Percentiles rank a stretch among this genome's conserved stretches.
phyloP scores from a whole-genome alignment of 306 rosid genomes.

The Cicer cuneatum region DNA sequence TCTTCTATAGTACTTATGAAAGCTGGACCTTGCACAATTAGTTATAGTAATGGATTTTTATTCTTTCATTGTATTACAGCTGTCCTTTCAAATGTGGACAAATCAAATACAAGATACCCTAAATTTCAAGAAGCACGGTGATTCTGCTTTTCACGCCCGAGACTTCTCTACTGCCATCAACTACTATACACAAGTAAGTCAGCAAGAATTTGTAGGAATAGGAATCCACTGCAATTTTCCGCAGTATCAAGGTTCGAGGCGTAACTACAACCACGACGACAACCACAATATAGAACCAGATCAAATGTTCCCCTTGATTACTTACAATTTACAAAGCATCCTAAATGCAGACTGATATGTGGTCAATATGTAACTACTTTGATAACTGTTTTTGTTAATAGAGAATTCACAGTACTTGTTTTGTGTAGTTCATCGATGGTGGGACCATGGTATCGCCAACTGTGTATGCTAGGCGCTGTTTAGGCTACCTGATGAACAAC shows the following conservation, averaged over 20 bases:
- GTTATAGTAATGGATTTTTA: neutral
- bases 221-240: neutral
- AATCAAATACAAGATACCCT: conserved; percentile 94
- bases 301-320: neutral
- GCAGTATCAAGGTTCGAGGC: no score
- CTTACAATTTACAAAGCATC: neutral
- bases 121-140: conserved; percentile 89
- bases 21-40: conserved; percentile 8
- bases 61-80: conserved; percentile 59
- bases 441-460: conserved; percentile 97
- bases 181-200: conserved; percentile 83
- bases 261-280: no score
- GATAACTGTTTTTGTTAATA: neutral
- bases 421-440: conserved; percentile 82
- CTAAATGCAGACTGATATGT: conserved; percentile 8
- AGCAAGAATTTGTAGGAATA: conserved; percentile 30
- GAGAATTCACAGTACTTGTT: conserved; percentile 26
- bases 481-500: conserved; percentile 88
- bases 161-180: conserved; percentile 75
- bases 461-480: conserved; percentile 83
- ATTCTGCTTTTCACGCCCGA: conserved; percentile 81
- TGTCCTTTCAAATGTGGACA: conserved; percentile 98
- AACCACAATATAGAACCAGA: no score
- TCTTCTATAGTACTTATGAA: conserved; percentile 32
- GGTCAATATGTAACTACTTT: conserved; percentile 9